Evolutionary conservation across 768 basidiomycete genomes (phyloP).

Genomic region (Mycena sanguinolenta): DNA sequence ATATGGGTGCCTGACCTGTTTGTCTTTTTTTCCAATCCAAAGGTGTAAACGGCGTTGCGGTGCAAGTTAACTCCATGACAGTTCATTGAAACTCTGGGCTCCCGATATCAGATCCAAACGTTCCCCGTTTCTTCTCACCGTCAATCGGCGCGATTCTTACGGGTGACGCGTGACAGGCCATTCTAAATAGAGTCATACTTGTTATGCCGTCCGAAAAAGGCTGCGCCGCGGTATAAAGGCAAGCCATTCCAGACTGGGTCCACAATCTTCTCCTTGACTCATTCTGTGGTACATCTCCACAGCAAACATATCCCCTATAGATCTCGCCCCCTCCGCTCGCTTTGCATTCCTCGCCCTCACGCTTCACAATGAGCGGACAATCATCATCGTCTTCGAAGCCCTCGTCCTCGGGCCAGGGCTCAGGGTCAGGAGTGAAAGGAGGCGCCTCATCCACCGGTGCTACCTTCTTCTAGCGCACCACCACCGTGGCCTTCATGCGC

Average conservation of each 20-base stretch:
- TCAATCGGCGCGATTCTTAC: conserved; percentile 37
- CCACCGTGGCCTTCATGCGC: conserved; percentile 3
- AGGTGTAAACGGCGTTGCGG: conserved; percentile 13
- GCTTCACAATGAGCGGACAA: conserved; percentile 51
- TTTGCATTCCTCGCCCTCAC: conserved; percentile 28
- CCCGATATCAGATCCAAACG: conserved; percentile 33
- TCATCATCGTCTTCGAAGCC: conserved; percentile 48
- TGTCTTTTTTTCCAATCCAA: conserved; percentile 18
- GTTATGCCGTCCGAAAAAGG: conserved; percentile 34
- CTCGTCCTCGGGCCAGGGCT: conserved; percentile 47
- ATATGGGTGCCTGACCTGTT: conserved; percentile 27
- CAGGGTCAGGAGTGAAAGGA: conserved; percentile 60
- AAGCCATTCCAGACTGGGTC: conserved; percentile 1
- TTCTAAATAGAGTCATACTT: conserved; percentile 35
- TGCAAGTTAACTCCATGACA: conserved; percentile 34
- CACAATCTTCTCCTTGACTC: conserved; percentile 26
- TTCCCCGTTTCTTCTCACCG: conserved; percentile 33
- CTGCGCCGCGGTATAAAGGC: conserved; percentile 34
- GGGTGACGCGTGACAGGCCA: conserved; percentile 33
- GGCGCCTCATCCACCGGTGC: conserved; percentile 65
- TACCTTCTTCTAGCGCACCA: conserved; percentile 68
- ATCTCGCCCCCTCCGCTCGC: conserved; percentile 17
- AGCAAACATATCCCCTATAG: conserved; percentile 19
- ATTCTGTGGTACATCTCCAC: conserved; percentile 15
- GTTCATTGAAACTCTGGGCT: conserved; percentile 29